A percentile compares a stretch with the other conserved stretches of the same genome.
phyloP scores from a whole-genome alignment of 768 basidiomycete species.

The Tricholoma terreum region DNA sequence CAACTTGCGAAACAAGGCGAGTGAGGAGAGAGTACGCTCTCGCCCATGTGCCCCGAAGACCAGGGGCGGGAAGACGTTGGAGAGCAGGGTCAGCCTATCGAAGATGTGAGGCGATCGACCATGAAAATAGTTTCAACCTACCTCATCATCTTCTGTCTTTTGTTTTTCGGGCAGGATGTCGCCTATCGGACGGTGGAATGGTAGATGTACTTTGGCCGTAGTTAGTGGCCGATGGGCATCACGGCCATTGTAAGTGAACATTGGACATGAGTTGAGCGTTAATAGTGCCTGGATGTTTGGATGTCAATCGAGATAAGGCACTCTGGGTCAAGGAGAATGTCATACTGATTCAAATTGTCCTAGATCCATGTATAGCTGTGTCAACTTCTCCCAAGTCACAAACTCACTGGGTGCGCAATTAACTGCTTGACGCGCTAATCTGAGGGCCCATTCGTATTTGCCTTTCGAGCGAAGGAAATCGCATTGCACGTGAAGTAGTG shows the following conservation, averaged over 20 bases:
- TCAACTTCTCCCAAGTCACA: constrained; percentile 97
- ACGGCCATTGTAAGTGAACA: constrained; percentile 99
- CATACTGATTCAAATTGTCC: constrained; percentile 75
- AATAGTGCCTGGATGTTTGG: constrained; percentile 60
- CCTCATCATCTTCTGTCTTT: constrained; percentile 84
- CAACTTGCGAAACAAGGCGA: constrained; percentile 88
- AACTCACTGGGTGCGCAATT: constrained; percentile 99
- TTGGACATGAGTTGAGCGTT: constrained; percentile 97
- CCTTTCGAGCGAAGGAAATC: constrained; percentile 90
- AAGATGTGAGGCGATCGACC: background rate
- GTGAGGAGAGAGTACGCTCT: constrained; percentile 90
- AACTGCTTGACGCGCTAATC: constrained; percentile 91
- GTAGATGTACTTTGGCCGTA: constrained; percentile 79
- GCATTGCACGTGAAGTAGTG: constrained; percentile 90
- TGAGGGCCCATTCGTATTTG: constrained; percentile 83
- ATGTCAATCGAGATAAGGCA: background rate
- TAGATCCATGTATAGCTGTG: constrained; percentile 90
- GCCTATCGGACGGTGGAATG: constrained; percentile 79
- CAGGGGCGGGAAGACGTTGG: constrained; percentile 91
- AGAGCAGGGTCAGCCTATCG: constrained; percentile 86
- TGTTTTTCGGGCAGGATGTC: constrained; percentile 87
- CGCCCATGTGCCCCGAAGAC: constrained; percentile 93
- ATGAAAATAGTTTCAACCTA: constrained; percentile 23
- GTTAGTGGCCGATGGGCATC: constrained; percentile 86
- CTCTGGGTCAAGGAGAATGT: constrained; percentile 16